phyloP scores from a whole-genome alignment of 2,329 filamentous ascomycete genomes.

The Diaporthe velutina region DNA sequence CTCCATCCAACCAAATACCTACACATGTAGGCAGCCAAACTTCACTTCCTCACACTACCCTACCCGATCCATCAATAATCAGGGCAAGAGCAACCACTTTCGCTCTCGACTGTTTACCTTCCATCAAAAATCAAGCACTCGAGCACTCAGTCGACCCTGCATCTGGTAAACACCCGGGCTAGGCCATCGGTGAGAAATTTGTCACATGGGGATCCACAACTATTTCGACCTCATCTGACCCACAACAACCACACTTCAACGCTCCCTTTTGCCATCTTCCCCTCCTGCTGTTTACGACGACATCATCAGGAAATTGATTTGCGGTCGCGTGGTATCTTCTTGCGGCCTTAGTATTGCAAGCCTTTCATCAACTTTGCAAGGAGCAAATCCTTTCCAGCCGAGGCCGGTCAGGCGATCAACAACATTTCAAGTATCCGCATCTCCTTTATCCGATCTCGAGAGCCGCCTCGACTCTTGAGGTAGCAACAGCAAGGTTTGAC shows the following conservation, averaged over 20 bases:
- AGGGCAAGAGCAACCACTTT: background rate
- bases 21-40: constrained; percentile 2
- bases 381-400: too few species aligned
- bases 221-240: constrained; percentile 18
- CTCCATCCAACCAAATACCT: background rate
- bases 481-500: background rate
- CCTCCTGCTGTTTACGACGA: background rate
- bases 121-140: too few species aligned
- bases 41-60: background rate
- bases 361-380: background rate
- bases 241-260: constrained; percentile 16
- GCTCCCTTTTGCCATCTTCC: background rate
- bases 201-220: constrained; percentile 31
- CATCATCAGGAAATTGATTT: background rate
- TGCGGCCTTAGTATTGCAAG: background rate
- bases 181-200: constrained; percentile 32
- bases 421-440: constrained; percentile 5
- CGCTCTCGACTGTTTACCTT: background rate
- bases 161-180: background rate
- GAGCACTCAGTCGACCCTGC: background rate
- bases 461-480: background rate
- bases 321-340: background rate
- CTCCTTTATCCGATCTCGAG: background rate
- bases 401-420: background rate
- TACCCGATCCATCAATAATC: background rate